Conservation (phyloP, 805 yeast genomes). For the Candida sanyiensis region DNA sequence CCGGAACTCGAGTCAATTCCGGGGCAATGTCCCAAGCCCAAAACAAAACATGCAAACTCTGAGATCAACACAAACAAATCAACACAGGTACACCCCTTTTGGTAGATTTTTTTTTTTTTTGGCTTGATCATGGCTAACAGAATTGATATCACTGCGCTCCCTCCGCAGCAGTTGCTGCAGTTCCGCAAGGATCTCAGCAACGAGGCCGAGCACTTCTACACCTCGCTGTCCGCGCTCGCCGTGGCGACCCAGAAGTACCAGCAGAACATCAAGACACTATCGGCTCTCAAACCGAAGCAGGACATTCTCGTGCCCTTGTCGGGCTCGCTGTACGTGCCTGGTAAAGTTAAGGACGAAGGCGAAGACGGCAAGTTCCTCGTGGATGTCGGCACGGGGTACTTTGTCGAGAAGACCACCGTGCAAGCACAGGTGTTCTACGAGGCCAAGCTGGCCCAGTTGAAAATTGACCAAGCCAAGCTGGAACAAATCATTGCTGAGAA, state of each 20-base stretch:
- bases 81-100: too few relatives aligned
- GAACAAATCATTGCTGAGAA: constrained; percentile 73
- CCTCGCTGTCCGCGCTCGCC: constrained; percentile 75
- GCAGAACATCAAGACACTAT: constrained; percentile 77
- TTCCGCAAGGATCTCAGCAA: constrained; percentile 78
- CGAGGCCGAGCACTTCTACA: constrained; percentile 80
- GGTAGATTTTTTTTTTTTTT: neutral
- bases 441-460: constrained; percentile 65
- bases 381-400: constrained; percentile 96
- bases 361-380: constrained; percentile 71
- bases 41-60: too few relatives aligned
- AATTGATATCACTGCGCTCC: constrained; percentile 66
- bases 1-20: too few relatives aligned
- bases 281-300: constrained; percentile 39
- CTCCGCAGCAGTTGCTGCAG: constrained; percentile 78
- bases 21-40: too few relatives aligned
- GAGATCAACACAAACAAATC: too few relatives aligned
- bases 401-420: constrained; percentile 66
- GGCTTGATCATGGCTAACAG: constrained; percentile 5
- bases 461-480: constrained; percentile 66
- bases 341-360: constrained; percentile 41
- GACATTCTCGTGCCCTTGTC: constrained; percentile 82
- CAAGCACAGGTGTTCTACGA: constrained; percentile 71
- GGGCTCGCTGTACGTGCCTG: constrained; percentile 85
- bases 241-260: constrained; percentile 50